phyloP scores from a whole-genome alignment of 1,139 yeast species.

The Pichia norvegensis region DNA sequence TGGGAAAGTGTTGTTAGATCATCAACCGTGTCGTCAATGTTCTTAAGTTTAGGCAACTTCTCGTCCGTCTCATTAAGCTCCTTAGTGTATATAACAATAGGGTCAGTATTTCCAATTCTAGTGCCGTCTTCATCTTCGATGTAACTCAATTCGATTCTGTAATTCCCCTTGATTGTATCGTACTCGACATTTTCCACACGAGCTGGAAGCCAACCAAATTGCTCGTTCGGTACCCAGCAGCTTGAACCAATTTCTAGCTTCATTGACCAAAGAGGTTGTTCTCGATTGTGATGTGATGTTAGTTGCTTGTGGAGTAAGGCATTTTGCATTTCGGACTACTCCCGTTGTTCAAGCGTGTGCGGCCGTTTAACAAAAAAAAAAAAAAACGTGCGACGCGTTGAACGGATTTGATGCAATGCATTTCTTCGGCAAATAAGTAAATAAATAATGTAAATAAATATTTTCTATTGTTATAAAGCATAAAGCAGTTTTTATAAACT shows the following conservation, averaged over 20 bases:
- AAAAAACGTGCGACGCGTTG: background rate
- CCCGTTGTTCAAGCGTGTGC: background rate
- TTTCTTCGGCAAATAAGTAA: too few relatives aligned
- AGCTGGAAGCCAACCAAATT: constrained; percentile 87
- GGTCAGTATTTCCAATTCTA: constrained; percentile 44
- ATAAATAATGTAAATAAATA: too few relatives aligned
- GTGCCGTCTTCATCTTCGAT: too few relatives aligned
- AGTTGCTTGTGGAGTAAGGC: background rate
- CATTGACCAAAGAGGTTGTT: too few relatives aligned
- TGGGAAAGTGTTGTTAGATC: constrained; percentile 89
- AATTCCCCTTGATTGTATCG: constrained; percentile 34
- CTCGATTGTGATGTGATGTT: too few relatives aligned
- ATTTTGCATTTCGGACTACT: background rate
- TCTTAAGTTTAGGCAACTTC: constrained; percentile 71
- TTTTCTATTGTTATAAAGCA: too few relatives aligned
- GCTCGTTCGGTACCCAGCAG: constrained; percentile 91
- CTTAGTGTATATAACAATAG: constrained; percentile 47
- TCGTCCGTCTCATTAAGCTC: constrained; percentile 38
- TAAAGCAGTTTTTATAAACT: background rate
- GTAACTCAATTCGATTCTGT: constrained; percentile 50
- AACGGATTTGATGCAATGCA: too few relatives aligned
- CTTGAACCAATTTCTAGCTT: constrained; percentile 35
- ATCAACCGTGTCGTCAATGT: constrained; percentile 94
- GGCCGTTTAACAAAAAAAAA: too few relatives aligned
- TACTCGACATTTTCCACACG: constrained; percentile 48